Base-by-base conservation (phyloP, 768 basidiomycete species). In the Lentinula raphanica region DNA sequence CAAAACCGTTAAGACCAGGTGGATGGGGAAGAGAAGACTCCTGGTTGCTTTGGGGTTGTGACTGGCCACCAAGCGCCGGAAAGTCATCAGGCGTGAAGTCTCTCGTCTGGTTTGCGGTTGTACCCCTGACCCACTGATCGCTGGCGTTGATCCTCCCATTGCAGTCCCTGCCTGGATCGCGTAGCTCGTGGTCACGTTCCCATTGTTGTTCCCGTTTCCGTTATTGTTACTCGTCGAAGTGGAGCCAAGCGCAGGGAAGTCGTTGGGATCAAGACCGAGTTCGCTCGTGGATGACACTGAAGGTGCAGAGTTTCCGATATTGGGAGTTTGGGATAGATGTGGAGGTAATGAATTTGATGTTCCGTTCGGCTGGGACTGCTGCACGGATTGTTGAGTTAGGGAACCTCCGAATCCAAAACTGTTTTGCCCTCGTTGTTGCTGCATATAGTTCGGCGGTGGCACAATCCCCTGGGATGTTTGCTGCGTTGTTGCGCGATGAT, bases 51-150 rank as follows among this genome's bases (percentile, higher is more conserved):
- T 67, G 66, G 49, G 57, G 36, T 32, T 55, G 42, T 11, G 56
- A 35, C 49, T 45, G 69, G 54, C 86, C 88, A 11, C 91, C 88
- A 27, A 94, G 75, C 17, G 92, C 92, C 51, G 92, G 92, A 69
- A 94, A 94, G 74, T 94, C 92, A 63, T 93, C 91, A 39, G 87
- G 84, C n/a, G 87, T 88, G 60, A 94, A 90, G 69, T 88, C 86
- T 66, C 86, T 77, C 58, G 81, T 71, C 63, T 81, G 79, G 60
- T 68, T 71, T 57, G 71, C 64, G 46, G 68, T 49, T 71, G 66
- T 45, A 49, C 58, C 51, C 48, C 56, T 56, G 71, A 67, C 50
- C 72, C 70, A 38, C 69, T 72, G 61, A 71, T 68, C 42, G 72
- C 65, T 32, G 76, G 76, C 28, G 70, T 62, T 15, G 60, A 66